Conservation (phyloP, 257 asterid species). For the Buddleja alternifolia region DNA sequence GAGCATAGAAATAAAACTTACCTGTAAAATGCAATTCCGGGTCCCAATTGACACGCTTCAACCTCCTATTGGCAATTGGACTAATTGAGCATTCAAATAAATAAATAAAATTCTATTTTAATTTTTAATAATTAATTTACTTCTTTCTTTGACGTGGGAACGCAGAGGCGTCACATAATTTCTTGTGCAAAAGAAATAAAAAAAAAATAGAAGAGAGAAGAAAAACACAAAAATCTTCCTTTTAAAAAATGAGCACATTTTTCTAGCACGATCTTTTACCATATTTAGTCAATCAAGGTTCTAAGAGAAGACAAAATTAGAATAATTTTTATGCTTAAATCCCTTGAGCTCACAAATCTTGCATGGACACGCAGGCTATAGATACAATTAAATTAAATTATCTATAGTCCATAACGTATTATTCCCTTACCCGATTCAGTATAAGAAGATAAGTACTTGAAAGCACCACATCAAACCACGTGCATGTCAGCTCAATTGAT, state of each 20-base stretch:
- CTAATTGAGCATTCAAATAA: not conserved
- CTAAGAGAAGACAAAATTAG: constrained; percentile 22
- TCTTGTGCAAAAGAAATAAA: not conserved
- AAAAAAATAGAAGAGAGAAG: not conserved
- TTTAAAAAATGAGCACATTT: not conserved
- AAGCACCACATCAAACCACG: constrained; percentile 31
- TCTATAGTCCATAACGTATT: constrained; percentile 17
- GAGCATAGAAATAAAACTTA: not conserved
- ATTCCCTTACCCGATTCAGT: constrained; percentile 32
- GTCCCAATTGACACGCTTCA: constrained; percentile 4
- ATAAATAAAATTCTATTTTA: not conserved
- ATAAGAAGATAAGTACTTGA: not conserved
- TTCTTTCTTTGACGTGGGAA: constrained; percentile 26
- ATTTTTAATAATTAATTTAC: constrained; percentile 1
- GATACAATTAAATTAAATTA: constrained; percentile 33
- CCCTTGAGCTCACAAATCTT: constrained; percentile 19
- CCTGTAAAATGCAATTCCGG: constrained; percentile 2
- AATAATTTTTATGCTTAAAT: not conserved
- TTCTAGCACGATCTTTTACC: constrained; percentile 21
- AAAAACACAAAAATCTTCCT: constrained; percentile 15
- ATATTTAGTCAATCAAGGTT: constrained; percentile 27
- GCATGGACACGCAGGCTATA: constrained; percentile 42
- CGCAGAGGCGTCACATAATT: constrained; percentile 1
- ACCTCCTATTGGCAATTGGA: constrained; percentile 10
- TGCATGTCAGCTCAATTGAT: constrained; percentile 25